Base-by-base conservation (phyloP, 495 filamentous ascomycete genomes). In the Trichocladium antarcticum region DNA sequence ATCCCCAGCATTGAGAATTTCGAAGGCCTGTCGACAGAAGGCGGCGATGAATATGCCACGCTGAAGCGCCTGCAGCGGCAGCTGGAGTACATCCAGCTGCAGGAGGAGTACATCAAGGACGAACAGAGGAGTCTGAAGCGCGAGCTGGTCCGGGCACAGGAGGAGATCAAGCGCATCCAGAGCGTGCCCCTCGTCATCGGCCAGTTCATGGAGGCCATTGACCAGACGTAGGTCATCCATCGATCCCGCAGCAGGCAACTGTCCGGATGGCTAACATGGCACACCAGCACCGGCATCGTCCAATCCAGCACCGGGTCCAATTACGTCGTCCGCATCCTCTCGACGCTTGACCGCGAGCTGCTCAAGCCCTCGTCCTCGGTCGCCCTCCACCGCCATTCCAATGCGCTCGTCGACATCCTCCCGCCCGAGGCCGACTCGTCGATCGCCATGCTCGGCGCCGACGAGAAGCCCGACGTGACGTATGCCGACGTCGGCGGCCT, bases 31-130 rank as follows among this genome's bases (percentile, higher is more conserved):
- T 76, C 79, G 11, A 79, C 78, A 37, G 92, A 97, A 61, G 81
- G 80, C 42, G 83, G 79, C 51, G 93, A 98, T 65, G 88, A 97
- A 67, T 98, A 98, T 66, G 85, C 87, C 10, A 87, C 85, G 3
- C 73, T 95, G 65, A 98, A 98, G 72, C 88, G 87, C 69, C 77
- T 97, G 49, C 88, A 97, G 68, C 78, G 93, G 62, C 89, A 96
- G 70, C 76, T 98, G 40, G 92, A 98, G 84, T 95, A 95, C 69
- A 96, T 98, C 64, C 84, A 94, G 65, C 77, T 98, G 55, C 92
- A 98, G 70, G 92, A 98, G 71, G 93, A 98, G 66, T 98, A 97
- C 72, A 98, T 98, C 78, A 98, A 98, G 73, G 93, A 98, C 77
- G 92, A 98, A 75, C 92, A 98, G 69, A 81, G 89, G 73, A 95